These are phyloP conservation scores for Ophiostoma angusticollis DNA, from an alignment of 2,329 filamentous ascomycete species.

Conservation along the genomic window DNA sequence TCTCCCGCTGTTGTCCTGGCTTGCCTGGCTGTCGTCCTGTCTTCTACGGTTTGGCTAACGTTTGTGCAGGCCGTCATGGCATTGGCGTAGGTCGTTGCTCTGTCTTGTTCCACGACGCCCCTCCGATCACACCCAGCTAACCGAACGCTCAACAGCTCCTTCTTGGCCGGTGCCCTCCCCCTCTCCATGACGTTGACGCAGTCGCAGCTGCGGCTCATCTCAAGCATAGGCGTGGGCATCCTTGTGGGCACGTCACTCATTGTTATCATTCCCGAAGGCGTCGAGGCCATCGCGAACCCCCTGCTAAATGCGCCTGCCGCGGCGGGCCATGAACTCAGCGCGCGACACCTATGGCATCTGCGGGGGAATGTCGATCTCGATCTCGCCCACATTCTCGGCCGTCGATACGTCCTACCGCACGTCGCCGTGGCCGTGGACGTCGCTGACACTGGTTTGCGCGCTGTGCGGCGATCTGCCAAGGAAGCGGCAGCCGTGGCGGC, in stretches of 20 bases:
- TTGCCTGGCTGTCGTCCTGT: background rate
- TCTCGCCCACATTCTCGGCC: background rate
- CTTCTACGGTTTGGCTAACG: conserved; percentile 12
- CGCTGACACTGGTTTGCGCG: no score
- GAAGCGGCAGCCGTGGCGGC: no score
- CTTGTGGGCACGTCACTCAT: conserved; percentile 90
- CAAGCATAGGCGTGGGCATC: conserved; percentile 84
- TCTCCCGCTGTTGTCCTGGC: background rate
- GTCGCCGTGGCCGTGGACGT: background rate
- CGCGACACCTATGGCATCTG: background rate
- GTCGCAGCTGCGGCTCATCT: conserved; percentile 77
- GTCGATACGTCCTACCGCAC: background rate
- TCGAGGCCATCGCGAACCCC: conserved; percentile 70
- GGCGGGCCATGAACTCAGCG: background rate
- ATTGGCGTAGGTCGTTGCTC: conserved; percentile 34
- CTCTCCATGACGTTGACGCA: conserved; percentile 78
- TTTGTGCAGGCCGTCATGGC: conserved; percentile 40
- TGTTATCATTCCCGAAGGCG: conserved; percentile 93
- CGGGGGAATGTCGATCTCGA: no score
- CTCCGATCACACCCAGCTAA: background rate
- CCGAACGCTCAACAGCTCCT: conserved; percentile 50
- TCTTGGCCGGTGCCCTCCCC: conserved; percentile 81
- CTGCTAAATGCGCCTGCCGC: conserved; percentile 11
- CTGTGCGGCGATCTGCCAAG: no score
- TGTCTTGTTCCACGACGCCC: conserved; percentile 1